These are phyloP conservation scores for Hygrophorus russula DNA, from an alignment of 768 basidiomycete genomes.

Conservation along the genomic window DNA sequence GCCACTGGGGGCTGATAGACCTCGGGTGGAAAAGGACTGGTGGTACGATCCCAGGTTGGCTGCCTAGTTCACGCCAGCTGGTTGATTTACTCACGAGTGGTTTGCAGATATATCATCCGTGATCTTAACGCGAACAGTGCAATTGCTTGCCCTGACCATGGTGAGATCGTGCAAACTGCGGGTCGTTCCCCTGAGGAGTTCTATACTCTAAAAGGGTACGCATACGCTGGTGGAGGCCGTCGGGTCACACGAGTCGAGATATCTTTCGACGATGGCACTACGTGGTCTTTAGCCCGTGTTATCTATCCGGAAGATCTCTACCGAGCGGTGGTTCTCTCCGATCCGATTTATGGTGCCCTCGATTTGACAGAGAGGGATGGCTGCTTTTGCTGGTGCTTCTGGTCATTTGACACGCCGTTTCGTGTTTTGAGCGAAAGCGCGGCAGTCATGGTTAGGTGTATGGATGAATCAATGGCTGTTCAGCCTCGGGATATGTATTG, in stretches of 20 bases:
- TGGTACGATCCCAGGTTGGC: slow-evolving; percentile 40
- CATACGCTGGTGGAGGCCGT: slow-evolving; percentile 51
- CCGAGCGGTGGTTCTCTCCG: slow-evolving; percentile 23
- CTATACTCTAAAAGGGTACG: slow-evolving; percentile 44
- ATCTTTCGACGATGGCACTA: slow-evolving; percentile 39
- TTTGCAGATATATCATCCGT: slow-evolving; percentile 27
- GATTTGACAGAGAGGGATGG: slow-evolving; percentile 37
- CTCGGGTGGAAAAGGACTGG: slow-evolving; percentile 38
- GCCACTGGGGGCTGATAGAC: slow-evolving; percentile 38
- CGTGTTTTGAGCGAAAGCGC: slow-evolving; percentile 20
- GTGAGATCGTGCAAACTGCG: slow-evolving; percentile 26
- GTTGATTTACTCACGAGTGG: slow-evolving; percentile 5
- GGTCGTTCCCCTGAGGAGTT: slow-evolving; percentile 5
- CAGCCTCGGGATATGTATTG: slow-evolving; percentile 50
- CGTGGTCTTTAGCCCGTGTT: slow-evolving; percentile 32
- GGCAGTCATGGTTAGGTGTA: slow-evolving; percentile 36
- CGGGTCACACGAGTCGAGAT: slow-evolving; percentile 48
- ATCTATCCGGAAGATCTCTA: slow-evolving; percentile 40
- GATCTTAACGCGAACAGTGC: slow-evolving; percentile 53
- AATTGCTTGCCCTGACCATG: slow-evolving; percentile 44
- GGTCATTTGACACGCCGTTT: slow-evolving; percentile 29
- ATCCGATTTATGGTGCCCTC: slow-evolving; percentile 35
- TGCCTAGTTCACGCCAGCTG: background rate
- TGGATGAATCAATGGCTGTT: slow-evolving; percentile 39
- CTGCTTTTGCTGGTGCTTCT: slow-evolving; percentile 56